Percentiles rank a stretch among this genome's conserved stretches.
Evolutionary conservation across 805 yeast genomes (phyloP).

Genomic region (Candida pseudofarinosa): DNA sequence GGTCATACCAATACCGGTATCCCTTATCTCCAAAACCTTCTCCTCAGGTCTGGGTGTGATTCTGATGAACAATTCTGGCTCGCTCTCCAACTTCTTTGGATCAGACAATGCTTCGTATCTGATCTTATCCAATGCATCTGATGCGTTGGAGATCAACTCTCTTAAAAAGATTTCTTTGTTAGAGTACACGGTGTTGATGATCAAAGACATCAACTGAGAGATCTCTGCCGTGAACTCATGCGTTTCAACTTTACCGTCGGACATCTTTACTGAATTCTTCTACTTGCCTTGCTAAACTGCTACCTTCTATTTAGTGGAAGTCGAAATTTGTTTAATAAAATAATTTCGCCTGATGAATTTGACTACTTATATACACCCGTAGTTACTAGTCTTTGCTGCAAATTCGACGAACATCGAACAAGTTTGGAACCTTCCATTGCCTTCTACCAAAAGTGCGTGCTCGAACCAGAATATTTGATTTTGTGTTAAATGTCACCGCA

Average conservation of each 20-base stretch:
- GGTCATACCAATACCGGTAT: slow-evolving; percentile 99
- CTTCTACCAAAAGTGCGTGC: slow-evolving; percentile 17
- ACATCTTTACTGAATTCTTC: slow-evolving; percentile 32
- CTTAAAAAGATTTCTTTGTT: slow-evolving; percentile 99
- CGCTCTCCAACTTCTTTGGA: slow-evolving; percentile 86
- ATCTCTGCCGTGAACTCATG: slow-evolving; percentile 99
- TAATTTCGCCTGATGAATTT: neutral
- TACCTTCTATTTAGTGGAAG: neutral
- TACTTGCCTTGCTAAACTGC: neutral
- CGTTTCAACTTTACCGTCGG: slow-evolving; percentile 62
- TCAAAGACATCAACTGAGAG: slow-evolving; percentile 99
- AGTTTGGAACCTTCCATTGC: slow-evolving; percentile 25
- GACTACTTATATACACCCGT: neutral
- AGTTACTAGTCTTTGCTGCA: slow-evolving; percentile 10
- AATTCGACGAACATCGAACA: slow-evolving; percentile 12
- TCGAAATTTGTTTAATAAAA: neutral
- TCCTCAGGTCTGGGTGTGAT: slow-evolving; percentile 94
- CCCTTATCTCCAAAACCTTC: slow-evolving; percentile 94
- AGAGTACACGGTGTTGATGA: slow-evolving; percentile 99
- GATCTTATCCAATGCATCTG: slow-evolving; percentile 98
- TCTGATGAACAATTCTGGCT: slow-evolving; percentile 96
- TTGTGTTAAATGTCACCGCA: neutral
- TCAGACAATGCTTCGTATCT: slow-evolving; percentile 95
- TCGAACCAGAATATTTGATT: neutral
- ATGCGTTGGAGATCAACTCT: slow-evolving; percentile 97